A percentile compares a stretch with the other conserved stretches of the same genome.
Conservation (phyloP, 202 grass and related monocot species). For the Digitaria exilis region DNA sequence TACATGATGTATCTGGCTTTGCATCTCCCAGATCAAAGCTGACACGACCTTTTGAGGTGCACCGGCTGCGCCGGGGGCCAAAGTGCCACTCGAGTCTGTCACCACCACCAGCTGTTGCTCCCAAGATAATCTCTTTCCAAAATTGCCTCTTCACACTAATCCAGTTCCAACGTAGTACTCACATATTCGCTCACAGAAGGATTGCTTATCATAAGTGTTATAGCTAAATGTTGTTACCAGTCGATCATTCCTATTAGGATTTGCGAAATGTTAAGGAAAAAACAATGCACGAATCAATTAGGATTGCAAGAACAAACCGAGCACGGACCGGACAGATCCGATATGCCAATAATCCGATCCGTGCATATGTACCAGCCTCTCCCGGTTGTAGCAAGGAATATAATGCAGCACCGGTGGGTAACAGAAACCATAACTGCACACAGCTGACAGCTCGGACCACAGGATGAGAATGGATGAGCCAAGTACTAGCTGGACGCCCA, state of each 20-base stretch:
- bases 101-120: neutral
- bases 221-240: no score
- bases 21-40: conserved; percentile 23
- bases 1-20: neutral
- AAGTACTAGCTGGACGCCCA: conserved; percentile 10
- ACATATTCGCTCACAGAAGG: neutral
- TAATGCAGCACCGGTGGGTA: neutral
- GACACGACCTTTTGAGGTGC: conserved; percentile 5
- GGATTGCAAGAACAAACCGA: neutral
- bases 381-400: neutral
- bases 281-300: neutral
- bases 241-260: neutral
- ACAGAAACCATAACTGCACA: conserved; percentile 23
- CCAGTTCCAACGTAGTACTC: neutral
- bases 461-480: neutral
- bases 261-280: neutral
- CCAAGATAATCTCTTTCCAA: neutral
- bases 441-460: conserved; percentile 26
- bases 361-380: conserved; percentile 17
- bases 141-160: neutral
- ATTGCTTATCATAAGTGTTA: no score
- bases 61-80: neutral
- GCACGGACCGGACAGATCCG: neutral
- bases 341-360: neutral
- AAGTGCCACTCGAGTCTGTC: neutral